phyloP scores from a whole-genome alignment of 805 yeast genomes.

The Candida ficus region DNA sequence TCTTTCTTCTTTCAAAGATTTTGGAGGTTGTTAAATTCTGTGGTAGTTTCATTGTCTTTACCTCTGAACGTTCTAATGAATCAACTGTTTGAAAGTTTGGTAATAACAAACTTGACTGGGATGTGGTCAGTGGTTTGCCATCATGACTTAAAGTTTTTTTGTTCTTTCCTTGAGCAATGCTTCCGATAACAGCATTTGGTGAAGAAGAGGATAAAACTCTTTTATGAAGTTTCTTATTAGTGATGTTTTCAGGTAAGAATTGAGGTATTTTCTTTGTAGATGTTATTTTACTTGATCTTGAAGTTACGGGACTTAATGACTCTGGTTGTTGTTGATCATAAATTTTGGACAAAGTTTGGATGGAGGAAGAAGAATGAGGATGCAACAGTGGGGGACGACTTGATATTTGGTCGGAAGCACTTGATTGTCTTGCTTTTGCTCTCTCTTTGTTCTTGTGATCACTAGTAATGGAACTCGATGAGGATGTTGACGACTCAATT shows the following conservation, averaged over 20 bases:
- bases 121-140: background rate
- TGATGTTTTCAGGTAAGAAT: background rate
- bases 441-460: too few species aligned
- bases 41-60: conserved; percentile 1
- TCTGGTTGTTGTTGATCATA: conserved; percentile 16
- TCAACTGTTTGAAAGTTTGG: conserved; percentile 23
- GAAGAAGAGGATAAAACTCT: conserved; percentile 21
- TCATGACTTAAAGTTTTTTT: background rate
- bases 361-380: conserved; percentile 19
- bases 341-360: conserved; percentile 22
- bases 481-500: too few species aligned
- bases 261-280: conserved; percentile 5
- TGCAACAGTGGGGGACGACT: conserved; percentile 4
- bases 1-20: conserved; percentile 21
- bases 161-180: too few species aligned
- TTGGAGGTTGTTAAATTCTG: conserved; percentile 14
- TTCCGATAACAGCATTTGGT: conserved; percentile 14
- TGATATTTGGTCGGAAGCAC: background rate
- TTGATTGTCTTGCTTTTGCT: too few species aligned
- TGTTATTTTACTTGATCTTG: conserved; percentile 7
- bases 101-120: conserved; percentile 5
- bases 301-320: conserved; percentile 10
- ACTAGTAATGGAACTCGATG: too few species aligned
- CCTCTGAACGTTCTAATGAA: conserved; percentile 1
- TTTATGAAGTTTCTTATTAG: conserved; percentile 20